These are phyloP conservation scores for Penicillium lagena DNA, from an alignment of 495 filamentous ascomycete species.

Conservation along the genomic window DNA sequence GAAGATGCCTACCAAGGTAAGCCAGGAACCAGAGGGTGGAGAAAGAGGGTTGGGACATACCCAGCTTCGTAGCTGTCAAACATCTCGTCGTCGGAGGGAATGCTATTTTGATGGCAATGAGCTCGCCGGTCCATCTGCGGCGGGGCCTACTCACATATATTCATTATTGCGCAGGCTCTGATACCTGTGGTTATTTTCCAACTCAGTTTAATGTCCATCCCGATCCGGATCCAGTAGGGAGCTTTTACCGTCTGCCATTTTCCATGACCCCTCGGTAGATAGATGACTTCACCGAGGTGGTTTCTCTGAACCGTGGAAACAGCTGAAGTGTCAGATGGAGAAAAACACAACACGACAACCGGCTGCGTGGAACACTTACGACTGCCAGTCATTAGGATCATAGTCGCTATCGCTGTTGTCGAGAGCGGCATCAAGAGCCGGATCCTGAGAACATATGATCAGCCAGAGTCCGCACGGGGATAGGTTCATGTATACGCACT, in stretches of 20 bases:
- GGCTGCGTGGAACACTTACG: constrained; percentile 5
- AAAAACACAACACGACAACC: not conserved
- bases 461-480: not conserved
- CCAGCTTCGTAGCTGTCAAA: constrained; percentile 16
- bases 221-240: not conserved
- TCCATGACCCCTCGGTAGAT: constrained; percentile 16
- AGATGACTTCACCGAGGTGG: constrained; percentile 12
- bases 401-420: constrained; percentile 2
- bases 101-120: not conserved
- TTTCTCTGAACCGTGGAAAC: constrained; percentile 4
- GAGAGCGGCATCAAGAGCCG: constrained; percentile 6
- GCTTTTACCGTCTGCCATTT: constrained; percentile 13
- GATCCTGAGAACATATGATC: constrained; percentile 1
- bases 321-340: not conserved
- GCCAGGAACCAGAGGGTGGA: not conserved
- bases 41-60: not conserved
- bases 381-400: constrained; percentile 13
- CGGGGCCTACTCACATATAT: constrained; percentile 4
- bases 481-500: not conserved
- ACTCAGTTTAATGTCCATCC: not conserved
- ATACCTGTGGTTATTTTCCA: constrained; percentile 2
- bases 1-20: constrained; percentile 7
- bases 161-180: constrained; percentile 13
- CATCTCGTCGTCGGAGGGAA: constrained; percentile 12
- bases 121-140: not conserved